Evolutionary conservation across 2,329 filamentous ascomycete genomes (phyloP).

Genomic region (Tolypocladium inflatum): DNA sequence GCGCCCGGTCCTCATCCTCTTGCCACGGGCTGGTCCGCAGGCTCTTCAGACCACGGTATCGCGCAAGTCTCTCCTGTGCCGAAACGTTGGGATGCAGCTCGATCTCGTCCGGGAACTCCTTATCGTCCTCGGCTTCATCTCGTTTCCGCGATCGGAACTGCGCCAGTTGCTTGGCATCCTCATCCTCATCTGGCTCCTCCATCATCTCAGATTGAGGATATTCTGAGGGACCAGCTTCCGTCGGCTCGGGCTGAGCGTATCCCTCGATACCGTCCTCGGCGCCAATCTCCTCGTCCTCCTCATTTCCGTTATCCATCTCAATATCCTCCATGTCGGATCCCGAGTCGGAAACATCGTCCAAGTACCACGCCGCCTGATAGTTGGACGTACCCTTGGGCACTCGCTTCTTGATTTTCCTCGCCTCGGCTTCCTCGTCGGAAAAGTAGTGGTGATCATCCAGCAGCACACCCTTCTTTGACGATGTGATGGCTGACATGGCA

Average conservation of each 20-base stretch:
- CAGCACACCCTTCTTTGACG: constrained; percentile 73
- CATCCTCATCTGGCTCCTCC: constrained; percentile 74
- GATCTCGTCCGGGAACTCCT: constrained; percentile 95
- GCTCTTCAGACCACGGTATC: constrained; percentile 89
- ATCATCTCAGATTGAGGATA: constrained; percentile 94
- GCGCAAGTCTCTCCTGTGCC: constrained; percentile 73
- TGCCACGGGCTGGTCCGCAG: constrained; percentile 83
- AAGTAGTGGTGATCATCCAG: constrained; percentile 98
- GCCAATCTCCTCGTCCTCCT: constrained; percentile 48
- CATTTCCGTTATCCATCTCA: constrained; percentile 48
- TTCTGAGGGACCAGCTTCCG: constrained; percentile 74
- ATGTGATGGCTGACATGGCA: constrained; percentile 21
- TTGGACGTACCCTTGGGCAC: constrained; percentile 86
- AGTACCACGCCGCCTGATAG: constrained; percentile 91
- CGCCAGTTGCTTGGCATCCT: constrained; percentile 64
- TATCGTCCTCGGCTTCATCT: constrained; percentile 77
- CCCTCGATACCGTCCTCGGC: constrained; percentile 81
- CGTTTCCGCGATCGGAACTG: constrained; percentile 72
- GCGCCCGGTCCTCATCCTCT: constrained; percentile 72
- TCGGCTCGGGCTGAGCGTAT: constrained; percentile 54
- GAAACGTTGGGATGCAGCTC: constrained; percentile 83
- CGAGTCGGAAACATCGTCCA: constrained; percentile 71
- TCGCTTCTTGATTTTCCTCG: constrained; percentile 52
- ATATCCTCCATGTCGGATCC: constrained; percentile 73
- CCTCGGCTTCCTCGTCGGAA: constrained; percentile 68